Base-by-base conservation (phyloP, 106 monocot genomes). In the Cymbidium sinense region DNA sequence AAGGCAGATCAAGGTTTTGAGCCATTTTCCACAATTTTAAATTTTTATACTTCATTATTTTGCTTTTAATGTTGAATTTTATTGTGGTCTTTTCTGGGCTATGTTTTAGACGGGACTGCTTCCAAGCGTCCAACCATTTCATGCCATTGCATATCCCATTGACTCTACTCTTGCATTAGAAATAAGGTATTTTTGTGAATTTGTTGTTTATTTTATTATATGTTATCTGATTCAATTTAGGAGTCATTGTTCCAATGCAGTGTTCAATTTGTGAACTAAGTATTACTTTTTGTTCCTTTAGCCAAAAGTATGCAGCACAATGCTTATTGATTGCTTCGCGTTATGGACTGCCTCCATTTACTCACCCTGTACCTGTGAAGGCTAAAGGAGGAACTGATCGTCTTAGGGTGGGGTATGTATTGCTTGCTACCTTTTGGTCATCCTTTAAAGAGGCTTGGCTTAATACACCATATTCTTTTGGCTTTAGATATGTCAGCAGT, bases 81-180 rank as follows among this genome's bases (percentile, higher is more conserved):
- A 52, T 70, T 79, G 35, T 35, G 23, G 43, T 62, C 0, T 77
- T 35, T 19, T 9, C 64, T 43, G 55, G 61, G 34, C 11, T 69
- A 50, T 74, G 43, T 34, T 74, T 74, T 69, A 89, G 93, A 85
- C 88, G 87, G 85, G 87, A 73, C 75, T 86, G 43, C 94, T 98
- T 81, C 98, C 94, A 78, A 94, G 98, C 69, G 98, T 98, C 83
- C 98, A 98, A 79, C 98, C 98, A 70, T 98, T 98, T 83, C 98
- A 98, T 90, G 98, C 98, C 70, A 98, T 98, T 36, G 98, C 98
- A 34, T 98, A 98, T 71, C 98, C 98, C n/a, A 85, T 98, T 76
- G 94, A 98, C 79, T 80, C 94, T 39, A 81, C 90, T 4, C 92
- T 98, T 85, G 94, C 94, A 35, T 78, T 98, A 51, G 98, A 98